Conservation (phyloP, 176 grass and related monocot species). For the Chrysopogon serrulatus region DNA sequence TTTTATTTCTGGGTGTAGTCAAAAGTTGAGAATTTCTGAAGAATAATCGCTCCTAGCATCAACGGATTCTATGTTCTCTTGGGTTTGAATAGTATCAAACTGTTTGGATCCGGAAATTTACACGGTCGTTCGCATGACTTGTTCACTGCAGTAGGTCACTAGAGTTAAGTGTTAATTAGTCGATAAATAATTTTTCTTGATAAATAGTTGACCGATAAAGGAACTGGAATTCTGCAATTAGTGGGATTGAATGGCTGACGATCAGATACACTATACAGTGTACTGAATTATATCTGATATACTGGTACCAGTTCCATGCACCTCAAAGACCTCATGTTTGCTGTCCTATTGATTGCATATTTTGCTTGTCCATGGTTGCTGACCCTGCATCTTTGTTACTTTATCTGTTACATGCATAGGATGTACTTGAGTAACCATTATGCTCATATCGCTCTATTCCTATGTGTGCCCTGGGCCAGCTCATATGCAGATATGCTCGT, state of each 20-base stretch:
- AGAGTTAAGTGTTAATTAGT: neutral
- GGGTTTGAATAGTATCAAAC: neutral
- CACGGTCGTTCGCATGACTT: too few species aligned
- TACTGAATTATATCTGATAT: too few species aligned
- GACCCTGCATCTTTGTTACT: neutral
- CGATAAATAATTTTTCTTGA: neutral
- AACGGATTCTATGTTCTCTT: neutral
- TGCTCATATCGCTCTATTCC: neutral
- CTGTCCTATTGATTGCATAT: neutral
- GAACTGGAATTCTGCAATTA: too few species aligned
- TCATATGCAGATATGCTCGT: too few species aligned
- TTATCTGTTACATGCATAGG: neutral
- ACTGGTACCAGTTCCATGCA: too few species aligned
- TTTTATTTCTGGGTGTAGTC: neutral
- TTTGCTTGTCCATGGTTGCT: neutral
- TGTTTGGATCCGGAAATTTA: neutral
- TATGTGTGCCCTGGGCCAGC: neutral
- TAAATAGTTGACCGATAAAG: too few species aligned
- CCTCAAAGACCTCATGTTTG: too few species aligned
- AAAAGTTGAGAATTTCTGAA: neutral
- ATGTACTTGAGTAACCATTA: too few species aligned
- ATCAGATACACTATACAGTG: too few species aligned
- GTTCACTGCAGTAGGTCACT: neutral
- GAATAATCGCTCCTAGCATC: neutral
- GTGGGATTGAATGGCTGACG: too few species aligned